Percentiles rank a stretch among this genome's conserved stretches.
phyloP scores from a whole-genome alignment of 2,329 filamentous ascomycete species.

The Fusarium pilosicola region DNA sequence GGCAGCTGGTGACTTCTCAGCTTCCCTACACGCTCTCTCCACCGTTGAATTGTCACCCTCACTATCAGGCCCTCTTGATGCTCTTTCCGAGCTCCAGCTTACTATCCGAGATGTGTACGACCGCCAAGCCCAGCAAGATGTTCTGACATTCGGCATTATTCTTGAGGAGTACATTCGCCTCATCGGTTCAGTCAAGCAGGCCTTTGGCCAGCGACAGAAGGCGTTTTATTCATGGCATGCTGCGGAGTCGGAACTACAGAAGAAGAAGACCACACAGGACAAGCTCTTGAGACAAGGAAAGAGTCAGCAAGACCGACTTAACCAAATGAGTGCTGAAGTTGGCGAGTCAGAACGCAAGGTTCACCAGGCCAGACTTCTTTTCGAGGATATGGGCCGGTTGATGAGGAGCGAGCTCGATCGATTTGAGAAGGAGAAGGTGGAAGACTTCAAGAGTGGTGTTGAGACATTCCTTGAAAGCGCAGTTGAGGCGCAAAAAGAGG shows the following conservation, averaged over 20 bases:
- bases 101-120: conserved; percentile 96
- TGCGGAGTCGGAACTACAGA: conserved; percentile 89
- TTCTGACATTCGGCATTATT: conserved; percentile 94
- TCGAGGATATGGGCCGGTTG: conserved; percentile 96
- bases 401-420: conserved; percentile 92
- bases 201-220: conserved; percentile 92
- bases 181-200: conserved; percentile 93
- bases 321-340: conserved; percentile 91
- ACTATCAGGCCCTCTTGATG: conserved; percentile 88
- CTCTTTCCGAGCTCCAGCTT: conserved; percentile 90
- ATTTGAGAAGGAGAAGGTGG: conserved; percentile 97
- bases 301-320: conserved; percentile 93
- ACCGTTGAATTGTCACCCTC: conserved; percentile 91
- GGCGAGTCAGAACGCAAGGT: conserved; percentile 94
- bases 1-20: conserved; percentile 91
- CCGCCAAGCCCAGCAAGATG: conserved; percentile 95
- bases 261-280: conserved; percentile 88
- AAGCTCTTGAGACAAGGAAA: conserved; percentile 95
- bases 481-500: conserved; percentile 98
- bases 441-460: conserved; percentile 98
- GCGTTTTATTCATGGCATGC: conserved; percentile 94
- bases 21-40: conserved; percentile 90
- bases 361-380: conserved; percentile 87
- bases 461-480: conserved; percentile 98
- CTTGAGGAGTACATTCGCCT: conserved; percentile 98